These are phyloP conservation scores for Puccinia sorghi DNA, from an alignment of 1,284 basidiomycete species.

Conservation along the genomic window DNA sequence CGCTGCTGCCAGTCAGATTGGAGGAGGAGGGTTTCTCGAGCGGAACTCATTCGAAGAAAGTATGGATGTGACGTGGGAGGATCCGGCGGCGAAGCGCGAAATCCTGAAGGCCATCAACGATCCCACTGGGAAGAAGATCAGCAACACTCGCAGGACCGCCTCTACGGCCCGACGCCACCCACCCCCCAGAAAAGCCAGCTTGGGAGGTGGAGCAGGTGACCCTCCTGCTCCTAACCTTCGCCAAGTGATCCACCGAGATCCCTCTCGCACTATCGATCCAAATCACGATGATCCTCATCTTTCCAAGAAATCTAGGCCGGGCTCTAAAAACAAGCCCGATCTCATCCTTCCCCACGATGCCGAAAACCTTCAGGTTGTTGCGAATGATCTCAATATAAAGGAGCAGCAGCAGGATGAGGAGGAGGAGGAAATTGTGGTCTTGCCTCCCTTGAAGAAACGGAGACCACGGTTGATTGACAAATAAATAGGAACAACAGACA, in stretches of 20 bases:
- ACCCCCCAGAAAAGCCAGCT: neutral
- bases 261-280: neutral
- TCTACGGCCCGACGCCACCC: neutral
- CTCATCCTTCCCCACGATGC: neutral
- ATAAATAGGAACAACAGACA: no score
- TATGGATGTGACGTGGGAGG: constrained; percentile 47
- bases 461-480: constrained; percentile 9
- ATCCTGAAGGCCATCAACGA: constrained; percentile 35
- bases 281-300: neutral
- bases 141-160: neutral
- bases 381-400: no score
- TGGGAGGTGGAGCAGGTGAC: no score
- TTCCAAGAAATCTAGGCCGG: neutral
- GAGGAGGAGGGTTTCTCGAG: neutral
- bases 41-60: constrained; percentile 28
- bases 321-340: neutral
- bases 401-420: neutral
- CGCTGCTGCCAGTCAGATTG: neutral
- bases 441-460: constrained; percentile 8
- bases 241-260: neutral
- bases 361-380: neutral
- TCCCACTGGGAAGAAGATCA: neutral
- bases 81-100: constrained; percentile 32
- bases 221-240: neutral
- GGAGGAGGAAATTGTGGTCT: neutral